Evolutionary conservation across 805 yeast genomes (phyloP).

Genomic region (Pichia phayaonensis): DNA sequence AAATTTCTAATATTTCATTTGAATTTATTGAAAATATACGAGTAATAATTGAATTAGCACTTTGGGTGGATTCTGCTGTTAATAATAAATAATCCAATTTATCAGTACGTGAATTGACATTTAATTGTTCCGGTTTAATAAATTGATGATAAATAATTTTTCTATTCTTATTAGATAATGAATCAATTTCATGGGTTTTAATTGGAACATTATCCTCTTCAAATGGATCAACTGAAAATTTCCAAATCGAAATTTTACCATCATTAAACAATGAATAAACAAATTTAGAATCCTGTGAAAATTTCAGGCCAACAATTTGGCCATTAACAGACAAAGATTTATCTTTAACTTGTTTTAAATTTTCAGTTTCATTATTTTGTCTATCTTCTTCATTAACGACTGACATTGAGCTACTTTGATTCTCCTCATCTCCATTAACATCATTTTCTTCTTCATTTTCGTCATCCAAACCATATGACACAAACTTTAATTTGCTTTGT

Average conservation of each 20-base stretch:
- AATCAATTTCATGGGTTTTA: conserved; percentile 6
- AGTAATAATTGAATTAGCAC: conserved; percentile 15
- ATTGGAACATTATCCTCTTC: conserved; percentile 8
- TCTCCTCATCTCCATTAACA: conserved; percentile 19
- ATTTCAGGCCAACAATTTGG: conserved; percentile 21
- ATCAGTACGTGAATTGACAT: conserved; percentile 17
- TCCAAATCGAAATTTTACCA: conserved; percentile 26
- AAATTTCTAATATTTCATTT: conserved; percentile 24
- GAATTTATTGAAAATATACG: conserved; percentile 23
- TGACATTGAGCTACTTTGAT: conserved; percentile 18
- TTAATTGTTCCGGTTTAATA: conserved; percentile 20
- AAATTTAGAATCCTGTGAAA: conserved; percentile 22
- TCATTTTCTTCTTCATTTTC: conserved; percentile 20
- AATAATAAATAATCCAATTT: conserved; percentile 17
- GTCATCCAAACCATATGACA: conserved; percentile 19
- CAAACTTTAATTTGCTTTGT: conserved; percentile 22
- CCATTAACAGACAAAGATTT: conserved; percentile 21
- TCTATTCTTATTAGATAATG: conserved; percentile 8
- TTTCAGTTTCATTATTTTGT: conserved; percentile 25
- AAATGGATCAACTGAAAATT: conserved; percentile 13
- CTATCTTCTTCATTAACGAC: conserved; percentile 25
- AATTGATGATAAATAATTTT: conserved; percentile 20
- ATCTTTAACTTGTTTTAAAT: conserved; percentile 28
- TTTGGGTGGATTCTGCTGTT: conserved; percentile 16
- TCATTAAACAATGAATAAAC: conserved; percentile 26